Conservation (phyloP, 345 rosid species). For the Heritiera fomes region DNA sequence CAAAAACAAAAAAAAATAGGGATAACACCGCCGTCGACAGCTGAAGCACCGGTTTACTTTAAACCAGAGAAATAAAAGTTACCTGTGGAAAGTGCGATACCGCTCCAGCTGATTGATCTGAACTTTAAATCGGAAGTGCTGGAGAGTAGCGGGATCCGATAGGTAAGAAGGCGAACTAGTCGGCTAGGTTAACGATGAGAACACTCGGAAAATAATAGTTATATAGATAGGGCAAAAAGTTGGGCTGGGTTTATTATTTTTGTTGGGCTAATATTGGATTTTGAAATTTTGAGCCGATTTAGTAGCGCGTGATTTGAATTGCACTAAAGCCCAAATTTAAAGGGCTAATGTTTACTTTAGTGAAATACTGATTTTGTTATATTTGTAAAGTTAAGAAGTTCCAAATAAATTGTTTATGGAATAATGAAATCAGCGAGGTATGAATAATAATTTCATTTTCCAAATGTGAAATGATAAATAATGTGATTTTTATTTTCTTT, state of each 20-base stretch:
- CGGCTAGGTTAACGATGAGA: neutral
- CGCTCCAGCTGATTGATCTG: neutral
- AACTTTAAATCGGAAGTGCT: neutral
- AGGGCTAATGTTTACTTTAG: neutral
- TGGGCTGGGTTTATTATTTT: neutral
- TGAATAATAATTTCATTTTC: no score
- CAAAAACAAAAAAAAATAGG: neutral
- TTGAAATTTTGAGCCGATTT: no score
- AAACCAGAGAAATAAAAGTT: neutral
- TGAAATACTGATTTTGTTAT: no score
- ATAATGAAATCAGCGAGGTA: no score
- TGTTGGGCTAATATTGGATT: neutral
- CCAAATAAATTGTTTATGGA: no score
- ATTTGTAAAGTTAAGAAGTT: no score
- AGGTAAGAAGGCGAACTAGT: neutral
- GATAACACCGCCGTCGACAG: neutral
- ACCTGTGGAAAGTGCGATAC: neutral
- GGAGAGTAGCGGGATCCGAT: neutral
- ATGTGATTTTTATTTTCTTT: no score
- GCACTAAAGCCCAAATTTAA: neutral
- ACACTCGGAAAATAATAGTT: neutral
- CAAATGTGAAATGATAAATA: no score
- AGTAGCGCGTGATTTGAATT: no score
- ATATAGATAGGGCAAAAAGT: neutral
- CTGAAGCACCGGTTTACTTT: neutral